These are phyloP conservation scores for Pyricularia pennisetigena DNA, from an alignment of 2,329 filamentous ascomycete species.

Conservation along the genomic window DNA sequence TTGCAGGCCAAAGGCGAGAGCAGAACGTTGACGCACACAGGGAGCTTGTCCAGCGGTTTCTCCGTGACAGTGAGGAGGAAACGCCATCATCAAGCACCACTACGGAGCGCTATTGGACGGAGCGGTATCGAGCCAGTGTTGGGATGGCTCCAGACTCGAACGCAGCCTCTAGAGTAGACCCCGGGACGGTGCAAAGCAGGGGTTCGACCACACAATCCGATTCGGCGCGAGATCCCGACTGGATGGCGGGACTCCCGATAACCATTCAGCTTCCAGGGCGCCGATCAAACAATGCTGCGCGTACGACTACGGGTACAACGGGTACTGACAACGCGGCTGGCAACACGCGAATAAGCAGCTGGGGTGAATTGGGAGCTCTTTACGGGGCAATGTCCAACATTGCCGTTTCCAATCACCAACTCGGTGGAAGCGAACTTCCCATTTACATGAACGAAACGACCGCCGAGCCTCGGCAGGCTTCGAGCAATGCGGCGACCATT, in stretches of 20 bases:
- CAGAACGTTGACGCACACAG: background rate
- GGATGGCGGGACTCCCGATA: background rate
- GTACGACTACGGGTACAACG: background rate
- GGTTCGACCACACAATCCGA: background rate
- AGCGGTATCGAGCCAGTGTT: background rate
- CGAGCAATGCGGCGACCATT: background rate
- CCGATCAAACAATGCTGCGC: background rate
- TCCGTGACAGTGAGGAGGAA: background rate
- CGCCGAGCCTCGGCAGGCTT: constrained; percentile 22
- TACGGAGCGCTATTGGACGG: background rate
- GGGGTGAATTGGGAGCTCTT: background rate
- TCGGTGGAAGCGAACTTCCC: background rate
- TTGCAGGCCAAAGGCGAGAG: background rate
- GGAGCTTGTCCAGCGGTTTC: background rate
- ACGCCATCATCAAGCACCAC: background rate
- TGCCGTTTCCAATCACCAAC: background rate
- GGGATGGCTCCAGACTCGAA: background rate
- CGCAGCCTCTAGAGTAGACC: background rate
- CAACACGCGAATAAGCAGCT: background rate
- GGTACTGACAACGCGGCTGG: background rate
- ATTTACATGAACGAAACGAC: constrained; percentile 15
- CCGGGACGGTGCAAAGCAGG: background rate
- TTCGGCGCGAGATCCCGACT: background rate
- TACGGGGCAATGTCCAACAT: background rate
- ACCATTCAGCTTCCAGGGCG: background rate